These are phyloP conservation scores for Cantharellus anzutake DNA, from an alignment of 768 basidiomycete species.

Conservation along the genomic window DNA sequence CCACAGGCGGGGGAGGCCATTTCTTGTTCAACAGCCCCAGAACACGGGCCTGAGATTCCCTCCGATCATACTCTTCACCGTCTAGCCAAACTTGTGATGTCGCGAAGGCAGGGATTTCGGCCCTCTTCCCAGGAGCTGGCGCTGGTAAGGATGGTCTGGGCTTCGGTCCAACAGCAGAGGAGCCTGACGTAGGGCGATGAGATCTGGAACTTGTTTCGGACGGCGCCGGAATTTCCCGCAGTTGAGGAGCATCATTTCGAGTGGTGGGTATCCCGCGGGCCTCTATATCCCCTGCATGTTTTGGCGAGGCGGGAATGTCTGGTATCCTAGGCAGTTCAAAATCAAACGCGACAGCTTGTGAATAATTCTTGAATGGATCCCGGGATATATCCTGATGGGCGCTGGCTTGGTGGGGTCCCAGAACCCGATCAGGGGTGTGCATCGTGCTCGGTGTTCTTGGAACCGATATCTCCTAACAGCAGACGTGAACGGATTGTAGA, in stretches of 20 bases:
- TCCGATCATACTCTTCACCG: slow-evolving; percentile 71
- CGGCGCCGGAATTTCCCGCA: neutral
- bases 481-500: neutral
- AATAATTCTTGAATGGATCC: neutral
- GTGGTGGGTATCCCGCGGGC: neutral
- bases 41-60: slow-evolving; percentile 64
- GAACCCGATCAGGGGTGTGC: neutral
- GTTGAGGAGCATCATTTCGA: neutral
- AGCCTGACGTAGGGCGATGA: neutral
- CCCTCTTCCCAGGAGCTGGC: slow-evolving; percentile 31
- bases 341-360: neutral
- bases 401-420: neutral
- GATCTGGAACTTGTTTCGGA: neutral
- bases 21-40: slow-evolving; percentile 73
- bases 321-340: neutral
- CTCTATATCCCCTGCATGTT: neutral
- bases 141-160: neutral
- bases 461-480: neutral
- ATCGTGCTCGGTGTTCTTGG: neutral
- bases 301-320: neutral
- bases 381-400: neutral
- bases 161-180: neutral
- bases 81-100: slow-evolving; percentile 47
- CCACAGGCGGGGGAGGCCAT: slow-evolving; percentile 45
- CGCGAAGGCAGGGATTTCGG: slow-evolving; percentile 52